phyloP scores from a whole-genome alignment of 176 grass and related monocot species.

The Alloteropsis semialata region DNA sequence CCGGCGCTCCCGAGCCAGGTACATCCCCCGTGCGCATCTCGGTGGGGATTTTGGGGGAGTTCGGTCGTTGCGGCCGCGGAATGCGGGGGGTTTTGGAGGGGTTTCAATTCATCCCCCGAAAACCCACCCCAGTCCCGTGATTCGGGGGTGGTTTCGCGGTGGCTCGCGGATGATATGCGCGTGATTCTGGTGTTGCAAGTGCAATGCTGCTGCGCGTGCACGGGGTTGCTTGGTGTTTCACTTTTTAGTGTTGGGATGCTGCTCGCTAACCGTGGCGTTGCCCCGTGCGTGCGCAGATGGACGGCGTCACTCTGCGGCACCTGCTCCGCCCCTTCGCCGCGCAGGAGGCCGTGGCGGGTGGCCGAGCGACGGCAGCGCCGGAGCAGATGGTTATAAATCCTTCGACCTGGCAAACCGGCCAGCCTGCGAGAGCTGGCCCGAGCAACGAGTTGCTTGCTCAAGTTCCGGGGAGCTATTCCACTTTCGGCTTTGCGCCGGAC shows the following conservation, averaged over 20 bases:
- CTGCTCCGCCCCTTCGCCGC: conserved; percentile 42
- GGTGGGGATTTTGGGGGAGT: neutral
- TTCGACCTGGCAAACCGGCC: conserved; percentile 15
- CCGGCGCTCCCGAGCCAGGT: conserved; percentile 27
- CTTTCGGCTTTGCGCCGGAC: conserved; percentile 20
- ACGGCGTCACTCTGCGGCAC: conserved; percentile 32
- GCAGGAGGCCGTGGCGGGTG: conserved; percentile 1
- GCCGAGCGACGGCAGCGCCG: conserved; percentile 21
- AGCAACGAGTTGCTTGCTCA: conserved; percentile 48
- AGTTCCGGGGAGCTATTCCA: conserved; percentile 35
- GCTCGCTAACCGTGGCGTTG: neutral
- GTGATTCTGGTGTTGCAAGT: neutral
- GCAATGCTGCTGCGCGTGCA: neutral
- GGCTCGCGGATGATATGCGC: neutral
- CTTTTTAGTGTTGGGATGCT: neutral
- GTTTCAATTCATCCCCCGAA: neutral
- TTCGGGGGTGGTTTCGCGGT: neutral
- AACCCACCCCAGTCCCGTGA: neutral
- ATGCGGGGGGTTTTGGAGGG: neutral
- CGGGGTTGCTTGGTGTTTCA: neutral
- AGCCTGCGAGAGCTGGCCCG: conserved; percentile 24
- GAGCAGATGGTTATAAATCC: conserved; percentile 20
- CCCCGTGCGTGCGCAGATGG: conserved; percentile 29
- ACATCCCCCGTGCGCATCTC: neutral
- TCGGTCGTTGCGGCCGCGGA: neutral